Evolutionary conservation across 495 filamentous ascomycete species (phyloP), one percentile per base, ranked within the genome.

Genomic region (Geopyxis carbonaria): DNA sequence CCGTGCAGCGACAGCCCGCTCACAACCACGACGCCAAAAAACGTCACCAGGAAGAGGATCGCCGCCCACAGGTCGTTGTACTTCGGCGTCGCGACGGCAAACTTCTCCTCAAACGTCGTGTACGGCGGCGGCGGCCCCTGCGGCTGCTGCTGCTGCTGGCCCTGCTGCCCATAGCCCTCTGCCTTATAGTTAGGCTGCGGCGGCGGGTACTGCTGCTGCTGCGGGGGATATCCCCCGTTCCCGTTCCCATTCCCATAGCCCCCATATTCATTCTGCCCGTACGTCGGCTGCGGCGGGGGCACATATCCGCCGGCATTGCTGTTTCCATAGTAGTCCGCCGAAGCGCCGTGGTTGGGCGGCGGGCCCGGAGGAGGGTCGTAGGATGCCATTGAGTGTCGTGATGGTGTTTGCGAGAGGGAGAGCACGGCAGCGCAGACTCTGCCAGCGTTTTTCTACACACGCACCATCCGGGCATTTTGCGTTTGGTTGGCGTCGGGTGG

Each of bases 31-130:
- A 80, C 93, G 24, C 84, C 85, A 3, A 72, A 61, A 51, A 77
- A 80, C 2, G 78, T 74, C 6, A 69, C 57, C 38, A 92, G 63
- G 49, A 93, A 73, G 73, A 93, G 59, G 33, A 91, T 60, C 13
- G 76, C 81, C 3, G 84, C 84, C 85, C 84, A 93, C 4, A 83
- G 38, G 50, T 93, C 86, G 49, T 93, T 79, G 56, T 66, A 93
- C 51, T 89, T 91, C 9, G 85, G 85, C 41, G 73, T 73, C 40
- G 81, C 69, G 25, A 93, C 52, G 57, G 72, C 73, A 61, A 93
- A 93, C 0, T 70, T 69, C 51, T 93, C 68, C 11, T 87, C 74
- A 48, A 86, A 94, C 11, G 62, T 67, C 9, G 64, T 63, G 50
- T 80, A 43, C 14, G 38, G 44, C 5, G 39, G 44, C 19, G 45